Percentiles rank a stretch among this genome's conserved stretches.
Evolutionary conservation across 139 green algal genomes (phyloP).

Genomic region (Spirogloea muscicola): DNA sequence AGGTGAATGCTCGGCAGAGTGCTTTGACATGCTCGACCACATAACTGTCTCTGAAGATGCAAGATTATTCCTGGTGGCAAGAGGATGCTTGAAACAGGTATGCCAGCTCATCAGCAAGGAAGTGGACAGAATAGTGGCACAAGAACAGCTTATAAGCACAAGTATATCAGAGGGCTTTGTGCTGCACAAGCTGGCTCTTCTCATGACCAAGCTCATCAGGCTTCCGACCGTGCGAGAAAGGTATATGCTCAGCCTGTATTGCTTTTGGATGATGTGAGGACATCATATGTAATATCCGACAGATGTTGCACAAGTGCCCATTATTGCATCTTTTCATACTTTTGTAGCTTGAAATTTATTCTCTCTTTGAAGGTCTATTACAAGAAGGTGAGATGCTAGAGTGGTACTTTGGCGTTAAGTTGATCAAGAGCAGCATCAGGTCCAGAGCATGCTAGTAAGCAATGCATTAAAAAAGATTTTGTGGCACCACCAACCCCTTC

Average conservation of each 20-base stretch:
- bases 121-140: conserved; percentile 19
- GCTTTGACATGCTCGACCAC: conserved; percentile 26
- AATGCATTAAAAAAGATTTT: too few relatives aligned
- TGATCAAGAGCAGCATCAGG: too few relatives aligned
- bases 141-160: conserved; percentile 27
- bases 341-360: too few relatives aligned
- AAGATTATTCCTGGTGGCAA: conserved; percentile 9
- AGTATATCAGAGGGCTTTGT: conserved; percentile 30
- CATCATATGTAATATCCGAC: too few relatives aligned
- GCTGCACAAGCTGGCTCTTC: conserved; percentile 4
- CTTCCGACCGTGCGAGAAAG: conserved; percentile 23
- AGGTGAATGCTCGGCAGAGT: conserved; percentile 35
- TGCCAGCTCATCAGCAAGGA: conserved; percentile 21
- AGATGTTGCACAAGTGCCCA: too few relatives aligned
- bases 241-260: conserved; percentile 3
- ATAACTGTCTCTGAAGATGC: conserved; percentile 9
- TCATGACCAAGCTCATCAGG: conserved; percentile 33
- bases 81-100: background rate
- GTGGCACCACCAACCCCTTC: too few relatives aligned
- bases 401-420: too few relatives aligned
- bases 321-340: too few relatives aligned
- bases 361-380: too few relatives aligned
- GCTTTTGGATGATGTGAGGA: too few relatives aligned
- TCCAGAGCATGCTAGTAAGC: too few relatives aligned
- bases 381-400: too few relatives aligned